Evolutionary conservation across 1,284 basidiomycete species (phyloP), one percentile per base, ranked within the genome.

Genomic region (Tylopilus sp.): DNA sequence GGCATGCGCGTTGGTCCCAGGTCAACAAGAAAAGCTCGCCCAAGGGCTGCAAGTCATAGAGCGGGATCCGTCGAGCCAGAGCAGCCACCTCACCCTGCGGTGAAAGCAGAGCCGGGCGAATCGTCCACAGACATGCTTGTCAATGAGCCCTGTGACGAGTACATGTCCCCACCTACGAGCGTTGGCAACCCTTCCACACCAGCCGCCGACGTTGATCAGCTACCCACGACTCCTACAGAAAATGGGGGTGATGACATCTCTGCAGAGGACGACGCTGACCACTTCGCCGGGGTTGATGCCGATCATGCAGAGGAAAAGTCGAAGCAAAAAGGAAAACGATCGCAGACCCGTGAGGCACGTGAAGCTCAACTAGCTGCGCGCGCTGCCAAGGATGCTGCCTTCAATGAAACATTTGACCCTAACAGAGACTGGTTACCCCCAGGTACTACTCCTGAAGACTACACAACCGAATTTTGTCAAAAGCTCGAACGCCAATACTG

Each of bases 401-500:
- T 92, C 65, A 74, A 92, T 36, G 72, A 84, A 41, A 70, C 70
- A 0, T 92, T 92, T 58, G 79, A 89, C 47, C 84, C 87, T 0
- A 72, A 76, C 35, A 72, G 72, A 8, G 81, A 84, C 49, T 95
- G 92, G 91, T 70, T 95, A 3, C 92, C 92, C 2, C 72, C 77
- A 2, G 79, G 81, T 42, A 92, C 88, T 0, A 73, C 70, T 1
- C 64, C 81, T 0, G 71, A 75, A 13, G 92, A 96, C 64, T 97
- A 92, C 58, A 92, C 89, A 0, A 76, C 80, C 3, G 89, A 92
- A 53, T 89, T 90, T 47, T 97, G 95, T 67, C 79, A 82, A 53
- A 84, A 87, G 54, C 79, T 99, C 25, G 96, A 98, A 70, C 77
- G 91, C 40, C 81, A 89, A 53, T 98, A 88, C 68, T 99, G 97